Evolutionary conservation across 2,329 filamentous ascomycete genomes (phyloP).

Genomic region (Exophiala bonariae): DNA sequence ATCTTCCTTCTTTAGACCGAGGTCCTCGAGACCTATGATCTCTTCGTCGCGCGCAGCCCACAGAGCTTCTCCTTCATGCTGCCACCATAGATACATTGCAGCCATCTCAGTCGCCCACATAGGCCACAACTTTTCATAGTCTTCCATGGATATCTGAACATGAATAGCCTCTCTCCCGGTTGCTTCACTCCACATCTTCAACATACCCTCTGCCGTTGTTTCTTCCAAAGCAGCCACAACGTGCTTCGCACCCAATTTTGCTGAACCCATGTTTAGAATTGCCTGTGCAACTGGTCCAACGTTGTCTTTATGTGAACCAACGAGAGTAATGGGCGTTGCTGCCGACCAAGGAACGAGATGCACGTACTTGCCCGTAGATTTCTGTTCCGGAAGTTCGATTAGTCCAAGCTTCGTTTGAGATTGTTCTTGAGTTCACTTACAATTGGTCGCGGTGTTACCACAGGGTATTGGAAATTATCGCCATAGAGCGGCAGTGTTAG

Average conservation of each 20-base stretch:
- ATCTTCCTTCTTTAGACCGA: conserved; percentile 19
- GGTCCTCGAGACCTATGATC: conserved; percentile 26
- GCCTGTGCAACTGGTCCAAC: conserved; percentile 34
- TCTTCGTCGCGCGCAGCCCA: conserved; percentile 30
- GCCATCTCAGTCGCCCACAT: conserved; percentile 32
- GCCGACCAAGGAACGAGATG: conserved; percentile 30
- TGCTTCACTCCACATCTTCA: conserved; percentile 32
- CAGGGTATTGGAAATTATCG: conserved; percentile 31
- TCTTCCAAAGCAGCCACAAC: conserved; percentile 31
- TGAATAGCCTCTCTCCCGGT: conserved; percentile 29
- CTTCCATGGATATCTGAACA: conserved; percentile 27
- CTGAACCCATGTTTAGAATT: conserved; percentile 32
- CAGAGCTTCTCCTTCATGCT: conserved; percentile 27
- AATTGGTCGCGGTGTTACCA: conserved; percentile 27
- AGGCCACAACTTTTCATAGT: conserved; percentile 34
- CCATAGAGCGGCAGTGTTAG: conserved; percentile 39
- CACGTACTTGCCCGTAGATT: conserved; percentile 29
- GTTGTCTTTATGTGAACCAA: conserved; percentile 36
- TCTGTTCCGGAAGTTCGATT: background rate
- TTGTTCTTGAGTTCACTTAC: conserved; percentile 20
- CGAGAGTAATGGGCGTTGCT: conserved; percentile 28
- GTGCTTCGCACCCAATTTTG: conserved; percentile 30
- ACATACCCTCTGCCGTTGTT: conserved; percentile 29
- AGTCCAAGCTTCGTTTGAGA: too few species aligned
- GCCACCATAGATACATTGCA: conserved; percentile 28